A percentile compares a stretch with the other conserved stretches of the same genome.
These are phyloP conservation scores for Chalara sp. DNA, from an alignment of 2,329 filamentous ascomycete species.

Conservation along the genomic window DNA sequence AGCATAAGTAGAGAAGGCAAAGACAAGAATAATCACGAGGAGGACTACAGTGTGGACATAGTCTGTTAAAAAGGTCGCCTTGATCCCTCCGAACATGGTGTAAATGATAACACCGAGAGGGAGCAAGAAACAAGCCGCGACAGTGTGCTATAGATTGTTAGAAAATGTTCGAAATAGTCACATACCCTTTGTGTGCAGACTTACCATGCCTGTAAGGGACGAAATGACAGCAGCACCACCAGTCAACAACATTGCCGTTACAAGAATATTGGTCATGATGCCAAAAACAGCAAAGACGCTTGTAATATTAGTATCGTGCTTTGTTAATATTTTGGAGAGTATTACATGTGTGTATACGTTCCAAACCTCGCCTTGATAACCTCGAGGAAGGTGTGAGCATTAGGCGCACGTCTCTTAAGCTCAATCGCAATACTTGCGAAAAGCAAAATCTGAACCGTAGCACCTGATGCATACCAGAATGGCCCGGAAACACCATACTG, in stretches of 20 bases:
- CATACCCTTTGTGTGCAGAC: neutral
- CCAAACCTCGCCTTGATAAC: conserved; percentile 79
- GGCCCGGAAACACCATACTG: conserved; percentile 63
- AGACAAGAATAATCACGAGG: conserved; percentile 78
- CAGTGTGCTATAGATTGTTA: neutral
- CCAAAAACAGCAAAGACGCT: conserved; percentile 71
- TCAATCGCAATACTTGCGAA: conserved; percentile 90
- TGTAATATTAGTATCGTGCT: neutral
- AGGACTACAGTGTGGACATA: conserved; percentile 75
- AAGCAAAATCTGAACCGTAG: conserved; percentile 79
- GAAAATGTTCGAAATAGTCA: neutral
- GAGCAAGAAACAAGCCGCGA: conserved; percentile 63
- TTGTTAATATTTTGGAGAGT: neutral
- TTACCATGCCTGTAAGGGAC: conserved; percentile 59
- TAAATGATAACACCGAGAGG: conserved; percentile 77
- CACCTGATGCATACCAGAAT: conserved; percentile 63
- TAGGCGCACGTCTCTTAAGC: conserved; percentile 78
- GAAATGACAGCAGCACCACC: conserved; percentile 72
- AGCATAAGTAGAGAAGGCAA: conserved; percentile 76
- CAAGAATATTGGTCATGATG: conserved; percentile 77
- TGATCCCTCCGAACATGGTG: conserved; percentile 72
- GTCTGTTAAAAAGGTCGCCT: conserved; percentile 73
- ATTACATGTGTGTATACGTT: conserved; percentile 52
- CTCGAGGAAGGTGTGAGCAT: conserved; percentile 81
- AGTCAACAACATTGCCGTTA: conserved; percentile 83